Evolutionary conservation across 2,329 filamentous ascomycete genomes (phyloP).

Genomic region (Fusarium lateritium): DNA sequence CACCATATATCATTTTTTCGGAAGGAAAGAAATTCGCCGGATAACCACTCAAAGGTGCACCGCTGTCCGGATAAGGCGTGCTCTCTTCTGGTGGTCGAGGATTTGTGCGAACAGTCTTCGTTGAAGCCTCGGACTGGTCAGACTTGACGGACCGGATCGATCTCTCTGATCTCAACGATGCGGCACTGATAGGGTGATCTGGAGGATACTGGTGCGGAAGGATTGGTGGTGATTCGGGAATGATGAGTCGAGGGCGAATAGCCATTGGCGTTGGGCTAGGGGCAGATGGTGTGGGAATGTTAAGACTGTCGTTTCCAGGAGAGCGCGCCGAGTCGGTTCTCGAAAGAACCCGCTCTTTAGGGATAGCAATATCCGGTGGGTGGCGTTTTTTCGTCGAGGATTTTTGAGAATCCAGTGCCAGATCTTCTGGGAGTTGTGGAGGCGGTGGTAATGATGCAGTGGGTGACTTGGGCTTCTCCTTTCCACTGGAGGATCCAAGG

Average conservation of each 20-base stretch:
- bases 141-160: conserved; percentile 45
- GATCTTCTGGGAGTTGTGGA: conserved; percentile 13
- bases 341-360: background rate
- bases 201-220: conserved; percentile 11
- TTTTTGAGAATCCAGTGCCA: background rate
- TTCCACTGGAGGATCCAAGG: background rate
- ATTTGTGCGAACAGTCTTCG: conserved; percentile 45
- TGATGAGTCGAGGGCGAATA: conserved; percentile 50
- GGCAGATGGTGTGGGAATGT: conserved; percentile 53
- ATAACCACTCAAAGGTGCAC: conserved; percentile 41
- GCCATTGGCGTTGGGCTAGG: conserved; percentile 53
- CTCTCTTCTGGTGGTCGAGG: conserved; percentile 51
- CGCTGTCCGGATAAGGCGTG: conserved; percentile 50
- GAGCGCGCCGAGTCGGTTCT: background rate
- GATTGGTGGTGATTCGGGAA: conserved; percentile 46
- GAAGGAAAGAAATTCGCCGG: conserved; percentile 28
- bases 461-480: background rate
- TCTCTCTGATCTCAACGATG: conserved; percentile 40
- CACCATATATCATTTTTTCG: conserved; percentile 40
- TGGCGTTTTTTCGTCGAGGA: background rate
- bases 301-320: conserved; percentile 3
- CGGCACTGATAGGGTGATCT: conserved; percentile 34
- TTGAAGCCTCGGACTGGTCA: conserved; percentile 42
- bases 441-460: conserved; percentile 6
- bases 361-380: background rate